A percentile compares a stretch with the other conserved stretches of the same genome.
These are phyloP conservation scores for Lentinula sp. DNA, from an alignment of 768 basidiomycete species.

Conservation along the genomic window DNA sequence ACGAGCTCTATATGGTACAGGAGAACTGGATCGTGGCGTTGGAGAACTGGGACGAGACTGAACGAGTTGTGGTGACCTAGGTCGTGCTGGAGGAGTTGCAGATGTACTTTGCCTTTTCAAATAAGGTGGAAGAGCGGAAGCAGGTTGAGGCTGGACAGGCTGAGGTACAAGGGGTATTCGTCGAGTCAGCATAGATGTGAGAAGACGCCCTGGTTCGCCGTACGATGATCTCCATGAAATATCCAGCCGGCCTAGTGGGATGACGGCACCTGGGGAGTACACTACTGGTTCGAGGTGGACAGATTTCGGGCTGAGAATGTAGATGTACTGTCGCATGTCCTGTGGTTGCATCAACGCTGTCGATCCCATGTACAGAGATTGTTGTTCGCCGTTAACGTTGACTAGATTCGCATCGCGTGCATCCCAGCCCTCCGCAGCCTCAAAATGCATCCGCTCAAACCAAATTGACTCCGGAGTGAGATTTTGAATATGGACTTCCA, in stretches of 20 bases:
- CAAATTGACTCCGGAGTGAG: conserved; percentile 69
- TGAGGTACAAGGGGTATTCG: conserved; percentile 55
- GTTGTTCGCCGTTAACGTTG: conserved; percentile 18
- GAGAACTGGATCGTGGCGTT: conserved; percentile 33
- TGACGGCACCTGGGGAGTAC: conserved; percentile 60
- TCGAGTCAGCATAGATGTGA: conserved; percentile 86
- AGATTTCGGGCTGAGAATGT: conserved; percentile 58
- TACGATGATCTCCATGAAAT: conserved; percentile 83
- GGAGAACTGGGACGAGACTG: conserved; percentile 55
- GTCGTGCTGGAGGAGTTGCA: conserved; percentile 37
- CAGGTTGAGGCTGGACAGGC: conserved; percentile 35
- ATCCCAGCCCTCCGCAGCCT: conserved; percentile 63
- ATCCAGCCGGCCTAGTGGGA: conserved; percentile 83
- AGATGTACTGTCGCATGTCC: conserved; percentile 84
- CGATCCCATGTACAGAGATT: conserved; percentile 51
- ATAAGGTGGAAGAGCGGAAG: conserved; percentile 72
- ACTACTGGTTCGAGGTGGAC: conserved; percentile 37
- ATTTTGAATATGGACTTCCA: conserved; percentile 93
- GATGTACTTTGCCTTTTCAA: conserved; percentile 45
- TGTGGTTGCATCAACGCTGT: conserved; percentile 77
- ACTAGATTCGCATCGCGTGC: conserved; percentile 49
- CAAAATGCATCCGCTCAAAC: conserved; percentile 79
- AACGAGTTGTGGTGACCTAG: conserved; percentile 52
- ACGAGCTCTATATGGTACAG: conserved; percentile 38
- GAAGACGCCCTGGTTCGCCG: conserved; percentile 79